Base-by-base conservation (phyloP, 768 basidiomycete species). In the Mycena indigotica region DNA sequence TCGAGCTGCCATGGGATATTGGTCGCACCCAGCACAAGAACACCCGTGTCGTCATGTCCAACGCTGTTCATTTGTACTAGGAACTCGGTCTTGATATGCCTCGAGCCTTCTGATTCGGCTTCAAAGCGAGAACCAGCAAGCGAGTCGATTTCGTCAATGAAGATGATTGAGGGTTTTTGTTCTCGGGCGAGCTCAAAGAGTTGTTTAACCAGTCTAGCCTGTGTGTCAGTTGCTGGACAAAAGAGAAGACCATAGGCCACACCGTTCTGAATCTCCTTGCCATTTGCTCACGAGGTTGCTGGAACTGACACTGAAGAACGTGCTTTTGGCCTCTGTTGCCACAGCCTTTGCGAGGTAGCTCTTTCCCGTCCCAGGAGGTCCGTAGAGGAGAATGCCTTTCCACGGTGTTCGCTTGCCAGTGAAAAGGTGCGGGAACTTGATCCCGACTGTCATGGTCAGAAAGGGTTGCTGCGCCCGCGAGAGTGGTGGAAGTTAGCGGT, bases 241-340 rank as follows among this genome's bases (percentile, higher is more conserved):
- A 29, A 15, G 24, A 52, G n/a, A 56, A 45, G 23, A 28, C 40
- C 19, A n/a, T n/a, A 24, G 2, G 72, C n/a, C 86, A 69, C 60
- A 91, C 95, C 96, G 79, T 76, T 98, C 96, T 3, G 93, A 95
- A 73, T 99, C 97, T 56, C 97, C 97, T 77, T 98, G 97, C 97
- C 97, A 99, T 72, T 98, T 99, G 72, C 93, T 95, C 53, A 98
- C 97, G 54, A 99, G 79, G 69, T 98, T 96, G 70, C 88, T 88
- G 23, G 92, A 94, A 67, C 91, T 93, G 59, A 99, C 94, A 63
- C 89, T 93, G 77, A 95, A 98, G 81, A 99, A 99, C 8, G 96
- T 98, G 72, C 95, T 95, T 77, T 98, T 98, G 52, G 97, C 95
- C 73, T 99, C 97, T 15, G 97, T 99, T n/a, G 97, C 97, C 24